A percentile compares a stretch with the other conserved stretches of the same genome.
Evolutionary conservation across 164 flowering plant species (phyloP).

Genomic region (Liriodendron chinense): DNA sequence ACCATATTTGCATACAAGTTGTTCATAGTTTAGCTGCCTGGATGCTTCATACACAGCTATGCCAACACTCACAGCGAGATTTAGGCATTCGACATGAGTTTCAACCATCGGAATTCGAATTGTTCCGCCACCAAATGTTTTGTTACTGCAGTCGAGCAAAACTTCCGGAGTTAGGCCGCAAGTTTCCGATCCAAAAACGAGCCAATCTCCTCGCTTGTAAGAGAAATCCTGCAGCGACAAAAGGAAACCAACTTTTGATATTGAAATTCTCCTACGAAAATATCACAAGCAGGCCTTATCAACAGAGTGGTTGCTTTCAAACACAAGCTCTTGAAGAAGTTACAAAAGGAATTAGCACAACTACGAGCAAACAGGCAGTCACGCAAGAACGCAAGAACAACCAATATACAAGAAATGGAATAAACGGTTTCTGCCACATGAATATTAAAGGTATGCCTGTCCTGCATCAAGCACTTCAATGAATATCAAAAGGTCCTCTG

Average conservation of each 20-base stretch:
- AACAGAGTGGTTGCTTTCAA: too few species aligned
- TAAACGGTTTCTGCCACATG: too few species aligned
- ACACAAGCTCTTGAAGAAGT: too few species aligned
- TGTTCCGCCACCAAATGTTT: conserved; percentile 68
- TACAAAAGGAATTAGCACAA: too few species aligned
- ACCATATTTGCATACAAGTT: conserved; percentile 47
- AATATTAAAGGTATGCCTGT: too few species aligned
- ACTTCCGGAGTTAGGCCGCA: conserved; percentile 71
- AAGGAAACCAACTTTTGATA: not conserved
- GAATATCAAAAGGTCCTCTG: too few species aligned
- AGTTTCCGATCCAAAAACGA: conserved; percentile 91
- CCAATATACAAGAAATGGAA: too few species aligned
- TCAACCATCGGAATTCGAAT: conserved; percentile 87
- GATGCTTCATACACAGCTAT: conserved; percentile 87
- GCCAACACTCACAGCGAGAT: conserved; percentile 88
- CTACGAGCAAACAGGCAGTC: too few species aligned
- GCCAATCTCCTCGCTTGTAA: conserved; percentile 84
- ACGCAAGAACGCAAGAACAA: too few species aligned
- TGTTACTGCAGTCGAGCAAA: conserved; percentile 58
- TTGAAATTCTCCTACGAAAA: not conserved
- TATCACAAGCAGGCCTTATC: not conserved
- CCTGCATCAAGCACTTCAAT: too few species aligned
- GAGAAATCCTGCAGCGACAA: conserved; percentile 65
- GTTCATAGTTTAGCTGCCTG: conserved; percentile 87
- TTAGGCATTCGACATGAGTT: conserved; percentile 91